Percentiles rank a stretch among this genome's conserved stretches.
phyloP scores from a whole-genome alignment of 2,329 filamentous ascomycete genomes.

The Diaporthe sp. region DNA sequence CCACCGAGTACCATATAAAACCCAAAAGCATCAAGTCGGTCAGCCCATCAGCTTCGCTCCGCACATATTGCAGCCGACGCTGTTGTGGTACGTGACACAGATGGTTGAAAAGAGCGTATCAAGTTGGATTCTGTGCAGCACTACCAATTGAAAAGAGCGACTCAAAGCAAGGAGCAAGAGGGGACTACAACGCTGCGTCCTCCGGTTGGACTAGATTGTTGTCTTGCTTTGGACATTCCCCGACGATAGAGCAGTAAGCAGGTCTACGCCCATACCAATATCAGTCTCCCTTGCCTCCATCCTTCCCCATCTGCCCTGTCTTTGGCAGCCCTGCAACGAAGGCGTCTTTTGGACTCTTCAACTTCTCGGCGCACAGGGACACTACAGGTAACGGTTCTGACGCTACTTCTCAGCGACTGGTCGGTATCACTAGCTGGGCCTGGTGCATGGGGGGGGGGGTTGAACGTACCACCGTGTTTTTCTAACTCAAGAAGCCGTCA shows the following conservation, averaged over 20 bases:
- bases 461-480: slow-evolving; percentile 36
- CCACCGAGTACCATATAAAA: too few species aligned
- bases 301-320: slow-evolving; percentile 34
- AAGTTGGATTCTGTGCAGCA: slow-evolving; percentile 32
- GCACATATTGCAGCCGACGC: background rate
- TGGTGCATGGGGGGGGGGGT: too few species aligned
- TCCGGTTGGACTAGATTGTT: slow-evolving; percentile 32
- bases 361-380: slow-evolving; percentile 36
- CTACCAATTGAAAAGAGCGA: slow-evolving; percentile 38
- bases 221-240: slow-evolving; percentile 30
- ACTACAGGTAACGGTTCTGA: slow-evolving; percentile 35
- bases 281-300: slow-evolving; percentile 26
- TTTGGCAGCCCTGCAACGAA: slow-evolving; percentile 36
- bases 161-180: slow-evolving; percentile 31
- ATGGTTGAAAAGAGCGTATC: slow-evolving; percentile 36
- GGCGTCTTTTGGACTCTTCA: slow-evolving; percentile 25
- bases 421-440: background rate
- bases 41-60: background rate
- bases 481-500: slow-evolving; percentile 70
- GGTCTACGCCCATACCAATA: slow-evolving; percentile 28
- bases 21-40: background rate
- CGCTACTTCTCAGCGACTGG: slow-evolving; percentile 2
- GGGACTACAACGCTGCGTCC: slow-evolving; percentile 11
- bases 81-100: slow-evolving; percentile 1
- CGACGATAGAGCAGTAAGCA: slow-evolving; percentile 27